Evolutionary conservation across 2,329 filamentous ascomycete species (phyloP).

Genomic region (Penicillium sp.): DNA sequence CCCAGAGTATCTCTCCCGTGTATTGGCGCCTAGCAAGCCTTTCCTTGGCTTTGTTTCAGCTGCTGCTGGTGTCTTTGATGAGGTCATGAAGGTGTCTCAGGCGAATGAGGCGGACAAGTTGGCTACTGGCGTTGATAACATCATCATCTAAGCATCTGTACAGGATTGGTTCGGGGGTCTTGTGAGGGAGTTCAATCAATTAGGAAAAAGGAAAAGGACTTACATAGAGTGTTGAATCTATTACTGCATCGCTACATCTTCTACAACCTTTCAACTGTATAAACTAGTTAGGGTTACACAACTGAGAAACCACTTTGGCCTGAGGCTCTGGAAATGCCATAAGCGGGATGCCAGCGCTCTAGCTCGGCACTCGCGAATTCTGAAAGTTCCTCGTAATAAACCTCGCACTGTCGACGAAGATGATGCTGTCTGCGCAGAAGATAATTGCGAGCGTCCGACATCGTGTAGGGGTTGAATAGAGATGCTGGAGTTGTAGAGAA

Average conservation of each 20-base stretch:
- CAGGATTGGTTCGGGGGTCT: not conserved
- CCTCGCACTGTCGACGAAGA: no score
- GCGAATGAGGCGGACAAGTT: constrained; percentile 11
- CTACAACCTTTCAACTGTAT: no score
- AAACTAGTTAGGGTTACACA: no score
- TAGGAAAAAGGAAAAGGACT: constrained; percentile 9
- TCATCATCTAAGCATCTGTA: constrained; percentile 13
- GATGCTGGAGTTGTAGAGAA: no score
- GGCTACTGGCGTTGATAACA: constrained; percentile 12
- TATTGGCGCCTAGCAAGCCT: constrained; percentile 66
- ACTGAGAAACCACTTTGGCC: no score
- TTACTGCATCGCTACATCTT: not conserved
- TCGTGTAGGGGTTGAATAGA: no score
- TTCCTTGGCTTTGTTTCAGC: constrained; percentile 84
- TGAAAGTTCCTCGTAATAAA: no score
- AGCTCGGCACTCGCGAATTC: no score
- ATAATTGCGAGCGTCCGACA: no score
- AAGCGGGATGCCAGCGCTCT: not conserved
- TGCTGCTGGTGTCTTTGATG: constrained; percentile 53
- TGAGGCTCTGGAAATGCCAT: not conserved
- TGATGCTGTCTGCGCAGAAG: no score
- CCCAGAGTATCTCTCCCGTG: constrained; percentile 74
- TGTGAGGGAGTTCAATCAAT: constrained; percentile 8
- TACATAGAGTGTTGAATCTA: constrained; percentile 6
- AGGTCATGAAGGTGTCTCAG: constrained; percentile 9